Base-by-base conservation (phyloP, 2,329 filamentous ascomycete genomes). In the Neonectria ditissima region DNA sequence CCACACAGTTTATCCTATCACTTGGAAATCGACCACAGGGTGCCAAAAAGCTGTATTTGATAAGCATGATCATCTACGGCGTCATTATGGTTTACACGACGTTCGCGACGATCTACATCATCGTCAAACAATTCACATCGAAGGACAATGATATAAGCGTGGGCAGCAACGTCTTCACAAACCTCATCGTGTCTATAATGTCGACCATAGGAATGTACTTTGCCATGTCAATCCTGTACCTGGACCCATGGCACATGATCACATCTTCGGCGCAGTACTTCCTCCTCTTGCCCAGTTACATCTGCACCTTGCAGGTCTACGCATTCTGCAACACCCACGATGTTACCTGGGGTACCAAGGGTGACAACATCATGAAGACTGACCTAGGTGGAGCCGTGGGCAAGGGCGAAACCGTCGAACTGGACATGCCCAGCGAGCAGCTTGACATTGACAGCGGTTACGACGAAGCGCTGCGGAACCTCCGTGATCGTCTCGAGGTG, bases 201-300 rank as follows among this genome's bases (percentile, higher is more conserved):
- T 97, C 93, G 2, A 99, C 96, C 0, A 82, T 97, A 43, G 96
- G 97, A 1, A 84, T 99, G 41, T 99, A 98, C 85, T 96, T 99
- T 82, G 79, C 97, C 80, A 97, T 97, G 90, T 96, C 92, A 24
- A 93, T 99, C 81, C 81, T 99, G 65, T 99, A 99, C 80, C 88
- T 99, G 50, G 97, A 99, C 72, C 96, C 96, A 0, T 99, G 96
- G 96, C 96, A 99, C 83, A 96, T 99, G 92, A 92, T 99, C 81
- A 99, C 96, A 13, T 95, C 91, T 0, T 90, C 92, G 0, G 88
- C 86, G 0, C 94, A 97, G 78, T 99, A 99, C 83, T 97, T 99
- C 77, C 86, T 94, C 50, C 89, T 99, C 26, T 85, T 99, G 37
- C 96, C 96, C 0, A 91, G 86, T 41, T 99, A 98, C 82, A 97